Evolutionary conservation across 2,329 filamentous ascomycete species (phyloP), one percentile per base, ranked within the genome.

Genomic region (Microthyrium microscopicum): DNA sequence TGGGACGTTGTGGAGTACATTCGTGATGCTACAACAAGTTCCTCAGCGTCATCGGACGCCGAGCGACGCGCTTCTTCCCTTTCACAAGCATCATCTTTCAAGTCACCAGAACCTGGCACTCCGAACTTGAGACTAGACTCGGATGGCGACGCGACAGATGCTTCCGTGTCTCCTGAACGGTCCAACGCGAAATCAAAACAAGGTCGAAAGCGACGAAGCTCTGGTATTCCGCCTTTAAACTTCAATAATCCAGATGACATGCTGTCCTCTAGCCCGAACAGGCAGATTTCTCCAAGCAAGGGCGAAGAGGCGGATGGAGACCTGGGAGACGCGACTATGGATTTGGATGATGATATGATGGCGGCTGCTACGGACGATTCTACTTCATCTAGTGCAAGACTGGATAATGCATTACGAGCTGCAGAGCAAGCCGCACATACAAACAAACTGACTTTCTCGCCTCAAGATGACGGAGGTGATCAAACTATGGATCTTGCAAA

Each of bases 1-100:
- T 95, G 92, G 67, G 85, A 95, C 49, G 85, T 89, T 36, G 72
- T 94, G 28, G 87, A 95, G 48, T 79, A 85, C 41, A 68, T 74
- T 50, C 83, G 85, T 48, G 85, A 94, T 50, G 82, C 82, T 15
- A 91, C 84, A 1, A 79, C 77, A 11, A 75, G 73, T 8, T 77
- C 73, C 5, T 66, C 73, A 12, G 62, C 69, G 5, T 78, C 79
- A 0, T 78, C 75, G 1, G 80, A 87, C 41, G 73, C 75, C 8
- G 82, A 79, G 9, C 64, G 82, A 44, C 69, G 80, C 40, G 72
- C 75, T 33, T 89, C 83, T 3, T 70, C 68, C 11, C 51, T 68
- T 20, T 61, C 64, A 16, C 53, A 49, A 39, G 49, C 50, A 18
- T 41, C 44, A 3, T 38, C 27, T 27, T 31, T 33, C 35, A 39